phyloP scores from a whole-genome alignment of 108 stramenopile genomes.

The Conticribra guillardii region DNA sequence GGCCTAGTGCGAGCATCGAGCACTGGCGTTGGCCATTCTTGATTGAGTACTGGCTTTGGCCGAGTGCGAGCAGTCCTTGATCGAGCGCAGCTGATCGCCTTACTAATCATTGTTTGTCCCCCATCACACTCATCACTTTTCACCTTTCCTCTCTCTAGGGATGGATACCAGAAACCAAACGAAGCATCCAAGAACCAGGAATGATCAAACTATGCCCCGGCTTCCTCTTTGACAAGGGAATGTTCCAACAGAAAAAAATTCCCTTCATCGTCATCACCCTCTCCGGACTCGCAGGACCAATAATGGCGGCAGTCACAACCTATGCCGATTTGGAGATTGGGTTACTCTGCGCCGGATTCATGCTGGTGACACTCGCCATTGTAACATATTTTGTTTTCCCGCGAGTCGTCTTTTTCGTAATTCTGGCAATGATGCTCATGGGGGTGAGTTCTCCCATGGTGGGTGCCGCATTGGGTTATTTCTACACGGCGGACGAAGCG shows the following conservation, averaged over 20 bases:
- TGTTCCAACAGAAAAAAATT: conserved; percentile 37
- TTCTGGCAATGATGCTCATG: conserved; percentile 37
- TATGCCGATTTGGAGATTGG: conserved; percentile 40
- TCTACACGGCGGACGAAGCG: conserved; percentile 38
- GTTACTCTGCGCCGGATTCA: conserved; percentile 24
- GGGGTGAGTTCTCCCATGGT: conserved; percentile 26
- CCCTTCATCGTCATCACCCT: conserved; percentile 51
- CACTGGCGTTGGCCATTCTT: too few species aligned
- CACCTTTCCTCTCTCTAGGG: too few species aligned
- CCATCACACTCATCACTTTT: too few species aligned
- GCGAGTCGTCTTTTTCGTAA: conserved; percentile 29
- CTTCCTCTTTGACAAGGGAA: conserved; percentile 43
- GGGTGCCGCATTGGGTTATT: conserved; percentile 42
- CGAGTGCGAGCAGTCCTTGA: not conserved
- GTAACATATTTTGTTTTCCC: conserved; percentile 32
- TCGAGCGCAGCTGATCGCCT: not conserved
- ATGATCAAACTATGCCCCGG: conserved; percentile 40
- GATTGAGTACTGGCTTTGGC: not conserved
- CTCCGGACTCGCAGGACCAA: conserved; percentile 42
- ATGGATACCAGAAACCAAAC: conserved; percentile 53
- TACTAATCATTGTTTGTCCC: not conserved
- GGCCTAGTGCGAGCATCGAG: not conserved
- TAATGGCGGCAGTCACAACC: conserved; percentile 48
- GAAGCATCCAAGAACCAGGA: conserved; percentile 30
- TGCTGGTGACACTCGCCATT: conserved; percentile 20